Evolutionary conservation across 2,329 filamentous ascomycete genomes (phyloP).

Genomic region (Xylariales sp.): DNA sequence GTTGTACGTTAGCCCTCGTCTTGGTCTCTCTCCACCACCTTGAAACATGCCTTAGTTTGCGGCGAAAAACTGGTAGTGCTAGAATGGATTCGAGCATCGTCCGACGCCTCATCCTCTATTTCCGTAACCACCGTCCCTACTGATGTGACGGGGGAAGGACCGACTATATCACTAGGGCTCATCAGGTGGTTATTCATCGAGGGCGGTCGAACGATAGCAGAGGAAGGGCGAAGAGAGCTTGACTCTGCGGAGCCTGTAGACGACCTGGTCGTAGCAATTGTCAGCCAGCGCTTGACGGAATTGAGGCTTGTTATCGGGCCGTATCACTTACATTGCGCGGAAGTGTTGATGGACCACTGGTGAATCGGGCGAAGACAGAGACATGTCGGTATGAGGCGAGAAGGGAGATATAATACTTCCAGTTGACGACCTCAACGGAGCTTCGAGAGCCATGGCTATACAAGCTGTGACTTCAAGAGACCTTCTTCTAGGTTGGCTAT

Average conservation of each 20-base stretch:
- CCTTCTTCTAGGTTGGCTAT: not conserved
- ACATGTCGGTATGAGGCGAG: conserved; percentile 51
- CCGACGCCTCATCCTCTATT: conserved; percentile 71
- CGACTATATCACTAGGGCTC: conserved; percentile 66
- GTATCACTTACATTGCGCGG: conserved; percentile 46
- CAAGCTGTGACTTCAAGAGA: conserved; percentile 9
- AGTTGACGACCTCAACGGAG: conserved; percentile 58
- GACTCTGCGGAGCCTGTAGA: conserved; percentile 40
- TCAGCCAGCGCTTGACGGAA: no score
- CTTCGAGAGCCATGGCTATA: conserved; percentile 54
- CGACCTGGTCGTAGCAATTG: no score
- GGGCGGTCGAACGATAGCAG: conserved; percentile 43
- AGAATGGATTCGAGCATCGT: conserved; percentile 47
- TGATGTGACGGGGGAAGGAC: conserved; percentile 80
- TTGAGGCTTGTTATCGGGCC: no score
- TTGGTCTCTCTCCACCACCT: conserved; percentile 1
- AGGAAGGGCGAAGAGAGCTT: conserved; percentile 47
- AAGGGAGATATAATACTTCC: conserved; percentile 52
- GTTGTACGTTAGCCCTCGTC: conserved; percentile 8
- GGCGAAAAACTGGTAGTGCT: conserved; percentile 29
- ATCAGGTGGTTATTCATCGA: conserved; percentile 45
- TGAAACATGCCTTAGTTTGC: conserved; percentile 33
- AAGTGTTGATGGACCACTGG: conserved; percentile 44
- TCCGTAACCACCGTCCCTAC: conserved; percentile 80
- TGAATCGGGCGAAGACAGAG: conserved; percentile 48